These are phyloP conservation scores for Metarhizium sp. DNA, from an alignment of 2,329 filamentous ascomycete species.

Conservation along the genomic window DNA sequence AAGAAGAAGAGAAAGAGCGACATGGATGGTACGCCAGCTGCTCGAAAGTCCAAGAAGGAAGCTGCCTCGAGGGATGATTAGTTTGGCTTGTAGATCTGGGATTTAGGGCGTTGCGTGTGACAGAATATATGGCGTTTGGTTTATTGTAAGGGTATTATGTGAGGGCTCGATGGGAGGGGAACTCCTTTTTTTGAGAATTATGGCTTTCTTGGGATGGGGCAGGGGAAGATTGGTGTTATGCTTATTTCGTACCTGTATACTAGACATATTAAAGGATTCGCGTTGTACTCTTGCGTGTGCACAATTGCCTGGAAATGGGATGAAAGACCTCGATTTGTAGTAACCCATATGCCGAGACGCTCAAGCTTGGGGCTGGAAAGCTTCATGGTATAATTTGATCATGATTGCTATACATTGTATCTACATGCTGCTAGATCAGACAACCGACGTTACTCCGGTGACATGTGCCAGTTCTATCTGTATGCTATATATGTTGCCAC, in stretches of 20 bases:
- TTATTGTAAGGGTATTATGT: not conserved
- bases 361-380: not conserved
- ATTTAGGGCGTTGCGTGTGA: not conserved
- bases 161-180: not conserved
- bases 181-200: too few relatives aligned
- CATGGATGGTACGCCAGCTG: slow-evolving; percentile 25
- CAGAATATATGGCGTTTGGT: not conserved
- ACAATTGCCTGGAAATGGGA: too few relatives aligned
- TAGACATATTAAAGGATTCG: not conserved
- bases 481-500: not conserved
- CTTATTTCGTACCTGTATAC: not conserved
- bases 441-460: not conserved
- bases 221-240: not conserved
- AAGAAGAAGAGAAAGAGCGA: slow-evolving; percentile 54
- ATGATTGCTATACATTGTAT: not conserved
- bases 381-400: not conserved
- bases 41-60: slow-evolving; percentile 27
- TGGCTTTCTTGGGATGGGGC: not conserved
- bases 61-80: slow-evolving; percentile 10
- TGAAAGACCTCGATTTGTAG: too few relatives aligned
- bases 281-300: too few relatives aligned
- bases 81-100: not conserved
- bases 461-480: not conserved
- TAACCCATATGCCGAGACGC: too few relatives aligned
- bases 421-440: slow-evolving; percentile 1